Conservation (phyloP, 345 rosid genomes). For the Kandelia obovata region DNA sequence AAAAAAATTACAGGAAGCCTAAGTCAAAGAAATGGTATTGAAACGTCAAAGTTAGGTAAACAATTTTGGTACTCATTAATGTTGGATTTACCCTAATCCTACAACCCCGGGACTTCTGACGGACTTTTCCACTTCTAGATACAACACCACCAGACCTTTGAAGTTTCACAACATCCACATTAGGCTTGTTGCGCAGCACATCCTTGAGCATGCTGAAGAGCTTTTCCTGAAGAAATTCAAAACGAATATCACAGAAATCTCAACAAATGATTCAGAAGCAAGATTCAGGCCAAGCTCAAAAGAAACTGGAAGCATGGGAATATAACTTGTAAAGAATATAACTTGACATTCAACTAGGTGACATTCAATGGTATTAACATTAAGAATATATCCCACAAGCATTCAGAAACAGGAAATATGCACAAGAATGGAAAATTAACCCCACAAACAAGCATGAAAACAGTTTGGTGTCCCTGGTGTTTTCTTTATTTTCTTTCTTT, state of each 20-base stretch:
- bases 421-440: too few relatives aligned
- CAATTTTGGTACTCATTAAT: not conserved
- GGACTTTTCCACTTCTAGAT: conserved; percentile 55
- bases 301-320: not conserved
- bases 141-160: conserved; percentile 91
- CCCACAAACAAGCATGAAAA: too few relatives aligned
- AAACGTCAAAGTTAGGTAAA: not conserved
- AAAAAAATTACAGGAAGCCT: not conserved
- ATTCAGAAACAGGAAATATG: not conserved
- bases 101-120: conserved; percentile 57
- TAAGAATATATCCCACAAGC: not conserved
- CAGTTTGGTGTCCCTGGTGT: too few relatives aligned
- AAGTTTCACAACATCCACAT: conserved; percentile 85
- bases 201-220: conserved; percentile 92
- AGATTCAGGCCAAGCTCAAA: not conserved
- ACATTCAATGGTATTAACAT: not conserved
- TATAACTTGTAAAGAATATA: not conserved
- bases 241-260: not conserved
- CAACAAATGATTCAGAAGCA: not conserved
- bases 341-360: not conserved
- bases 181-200: conserved; percentile 56
- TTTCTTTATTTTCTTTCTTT: not conserved
- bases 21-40: not conserved
- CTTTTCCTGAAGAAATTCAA: conserved; percentile 54
- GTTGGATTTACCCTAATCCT: conserved; percentile 60